Conservation (phyloP, 352 stramenopile genomes). For the Phytophthora meadii region DNA sequence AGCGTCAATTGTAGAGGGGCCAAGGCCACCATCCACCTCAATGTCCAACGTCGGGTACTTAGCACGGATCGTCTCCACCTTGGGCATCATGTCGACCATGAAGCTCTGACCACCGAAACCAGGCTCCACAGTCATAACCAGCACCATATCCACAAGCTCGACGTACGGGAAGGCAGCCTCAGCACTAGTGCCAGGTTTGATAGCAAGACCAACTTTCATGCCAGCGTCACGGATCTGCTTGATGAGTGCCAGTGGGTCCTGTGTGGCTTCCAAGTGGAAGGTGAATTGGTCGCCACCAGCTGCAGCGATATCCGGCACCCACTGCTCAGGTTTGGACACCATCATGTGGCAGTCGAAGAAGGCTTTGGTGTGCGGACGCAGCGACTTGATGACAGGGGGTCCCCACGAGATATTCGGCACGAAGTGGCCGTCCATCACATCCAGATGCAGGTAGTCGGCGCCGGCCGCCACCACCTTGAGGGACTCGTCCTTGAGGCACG, state of each 20-base stretch:
- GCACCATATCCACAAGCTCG: constrained; percentile 93
- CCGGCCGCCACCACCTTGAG: constrained; percentile 90
- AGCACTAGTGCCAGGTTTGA: constrained; percentile 95
- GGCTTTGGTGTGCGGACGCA: constrained; percentile 85
- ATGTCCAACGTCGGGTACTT: constrained; percentile 96
- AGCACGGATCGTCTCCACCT: constrained; percentile 90
- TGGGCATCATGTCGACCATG: constrained; percentile 96
- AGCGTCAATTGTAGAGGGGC: constrained; percentile 93
- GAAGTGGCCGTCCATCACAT: constrained; percentile 99
- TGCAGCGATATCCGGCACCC: constrained; percentile 95
- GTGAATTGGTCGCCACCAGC: constrained; percentile 96
- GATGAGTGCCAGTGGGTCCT: constrained; percentile 76
- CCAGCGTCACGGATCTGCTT: constrained; percentile 83
- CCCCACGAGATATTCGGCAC: constrained; percentile 98
- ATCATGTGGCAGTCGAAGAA: constrained; percentile 99
- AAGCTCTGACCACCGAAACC: constrained; percentile 98
- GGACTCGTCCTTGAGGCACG: constrained; percentile 92
- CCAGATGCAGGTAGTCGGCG: constrained; percentile 97
- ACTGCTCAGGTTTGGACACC: constrained; percentile 95
- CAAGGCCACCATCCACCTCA: constrained; percentile 97
- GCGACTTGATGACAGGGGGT: constrained; percentile 94
- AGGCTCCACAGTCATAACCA: constrained; percentile 99
- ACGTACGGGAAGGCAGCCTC: constrained; percentile 87
- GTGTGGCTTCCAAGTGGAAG: constrained; percentile 95
- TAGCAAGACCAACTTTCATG: constrained; percentile 96